Evolutionary conservation across 768 basidiomycete genomes (phyloP).

Genomic region (Hericium alpestre): DNA sequence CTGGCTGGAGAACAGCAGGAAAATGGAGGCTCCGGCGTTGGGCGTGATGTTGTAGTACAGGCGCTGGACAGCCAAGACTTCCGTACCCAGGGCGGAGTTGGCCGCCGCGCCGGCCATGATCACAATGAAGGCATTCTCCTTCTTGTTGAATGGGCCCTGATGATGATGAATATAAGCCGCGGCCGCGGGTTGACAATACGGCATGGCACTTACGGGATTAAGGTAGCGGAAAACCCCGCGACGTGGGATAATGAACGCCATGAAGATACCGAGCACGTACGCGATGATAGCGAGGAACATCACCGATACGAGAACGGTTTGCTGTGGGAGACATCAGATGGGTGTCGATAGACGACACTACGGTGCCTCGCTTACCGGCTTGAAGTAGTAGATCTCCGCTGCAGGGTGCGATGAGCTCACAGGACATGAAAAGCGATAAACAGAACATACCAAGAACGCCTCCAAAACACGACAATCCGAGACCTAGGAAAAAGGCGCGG

Average conservation of each 20-base stretch:
- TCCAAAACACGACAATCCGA: slow-evolving; percentile 38
- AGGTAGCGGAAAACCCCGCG: slow-evolving; percentile 36
- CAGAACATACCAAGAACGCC: slow-evolving; percentile 33
- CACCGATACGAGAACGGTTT: slow-evolving; percentile 39
- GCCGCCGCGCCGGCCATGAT: slow-evolving; percentile 49
- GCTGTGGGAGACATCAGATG: slow-evolving; percentile 20
- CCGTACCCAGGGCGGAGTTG: slow-evolving; percentile 42
- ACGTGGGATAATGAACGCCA: slow-evolving; percentile 37
- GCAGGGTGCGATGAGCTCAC: not conserved
- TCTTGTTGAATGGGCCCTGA: slow-evolving; percentile 49
- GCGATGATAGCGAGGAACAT: slow-evolving; percentile 46
- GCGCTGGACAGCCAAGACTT: slow-evolving; percentile 41
- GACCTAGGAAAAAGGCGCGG: slow-evolving; percentile 35
- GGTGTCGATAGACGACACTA: not conserved
- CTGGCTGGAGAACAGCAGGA: slow-evolving; percentile 28
- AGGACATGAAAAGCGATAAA: not conserved
- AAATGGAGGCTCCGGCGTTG: slow-evolving; percentile 33
- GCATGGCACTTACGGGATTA: slow-evolving; percentile 32
- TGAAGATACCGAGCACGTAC: slow-evolving; percentile 36
- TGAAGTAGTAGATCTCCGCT: slow-evolving; percentile 56
- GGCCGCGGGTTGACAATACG: not conserved
- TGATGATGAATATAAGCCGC: not conserved
- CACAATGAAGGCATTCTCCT: slow-evolving; percentile 48
- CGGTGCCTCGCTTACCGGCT: slow-evolving; percentile 28
- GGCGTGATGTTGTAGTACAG: slow-evolving; percentile 37